These are phyloP conservation scores for Chenopodium berlandieri DNA, from an alignment of 148 eudicot species.

Conservation along the genomic window DNA sequence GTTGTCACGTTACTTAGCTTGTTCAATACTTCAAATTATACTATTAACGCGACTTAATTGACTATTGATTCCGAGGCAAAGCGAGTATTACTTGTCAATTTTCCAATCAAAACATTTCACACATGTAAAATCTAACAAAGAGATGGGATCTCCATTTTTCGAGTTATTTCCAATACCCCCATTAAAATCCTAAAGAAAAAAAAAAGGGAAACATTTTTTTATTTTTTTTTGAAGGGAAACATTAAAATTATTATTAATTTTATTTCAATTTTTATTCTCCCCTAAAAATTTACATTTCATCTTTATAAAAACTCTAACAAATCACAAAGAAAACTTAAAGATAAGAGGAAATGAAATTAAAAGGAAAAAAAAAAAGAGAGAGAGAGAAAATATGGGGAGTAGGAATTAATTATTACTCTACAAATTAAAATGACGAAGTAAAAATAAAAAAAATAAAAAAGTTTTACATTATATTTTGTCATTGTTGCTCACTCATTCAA, in stretches of 20 bases:
- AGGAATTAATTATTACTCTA: slow-evolving; percentile 13
- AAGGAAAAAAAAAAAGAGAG: neutral
- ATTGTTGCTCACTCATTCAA: slow-evolving; percentile 11
- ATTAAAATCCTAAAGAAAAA: neutral
- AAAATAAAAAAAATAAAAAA: neutral
- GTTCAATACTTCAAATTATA: too few relatives aligned
- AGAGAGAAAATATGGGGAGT: neutral
- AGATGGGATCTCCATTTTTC: too few relatives aligned
- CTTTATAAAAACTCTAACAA: neutral
- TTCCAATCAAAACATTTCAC: too few relatives aligned
- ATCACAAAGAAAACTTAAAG: neutral
- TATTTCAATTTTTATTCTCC: neutral
- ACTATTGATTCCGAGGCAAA: too few relatives aligned
- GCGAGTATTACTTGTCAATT: too few relatives aligned
- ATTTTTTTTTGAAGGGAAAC: too few relatives aligned
- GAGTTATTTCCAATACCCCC: neutral
- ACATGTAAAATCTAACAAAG: too few relatives aligned
- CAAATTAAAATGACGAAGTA: neutral
- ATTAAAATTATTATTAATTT: too few relatives aligned
- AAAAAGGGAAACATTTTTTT: too few relatives aligned
- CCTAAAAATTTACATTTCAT: slow-evolving; percentile 14
- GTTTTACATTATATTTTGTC: slow-evolving; percentile 7
- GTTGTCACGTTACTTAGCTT: too few relatives aligned
- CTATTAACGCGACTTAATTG: too few relatives aligned
- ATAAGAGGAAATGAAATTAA: neutral